phyloP scores from a whole-genome alignment of 306 rosid species.

The Senna tora region DNA sequence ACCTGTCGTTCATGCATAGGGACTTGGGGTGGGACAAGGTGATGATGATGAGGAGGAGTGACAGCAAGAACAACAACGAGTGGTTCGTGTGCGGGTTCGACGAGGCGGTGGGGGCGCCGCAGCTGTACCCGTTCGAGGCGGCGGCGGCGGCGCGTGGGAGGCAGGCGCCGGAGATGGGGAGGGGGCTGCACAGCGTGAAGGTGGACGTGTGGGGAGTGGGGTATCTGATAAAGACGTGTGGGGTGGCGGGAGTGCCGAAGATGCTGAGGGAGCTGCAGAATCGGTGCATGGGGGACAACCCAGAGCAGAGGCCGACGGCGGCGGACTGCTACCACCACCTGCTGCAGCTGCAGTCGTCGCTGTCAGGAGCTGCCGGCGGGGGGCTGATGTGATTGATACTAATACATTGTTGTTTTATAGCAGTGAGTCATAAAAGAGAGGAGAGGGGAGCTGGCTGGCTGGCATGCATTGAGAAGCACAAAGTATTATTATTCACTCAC shows the following conservation, averaged over 20 bases:
- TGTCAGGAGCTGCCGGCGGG: slow-evolving; percentile 53
- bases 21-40: slow-evolving; percentile 85
- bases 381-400: slow-evolving; percentile 57
- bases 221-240: slow-evolving; percentile 68
- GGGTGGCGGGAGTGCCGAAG: slow-evolving; percentile 66
- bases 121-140: slow-evolving; percentile 47
- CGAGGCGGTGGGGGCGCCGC: slow-evolving; percentile 84
- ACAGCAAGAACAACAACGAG: slow-evolving; percentile 58
- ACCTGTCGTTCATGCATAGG: slow-evolving; percentile 91
- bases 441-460: not conserved
- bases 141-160: slow-evolving; percentile 49
- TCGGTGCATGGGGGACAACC: slow-evolving; percentile 84
- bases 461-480: not conserved
- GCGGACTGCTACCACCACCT: slow-evolving; percentile 98
- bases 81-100: slow-evolving; percentile 90
- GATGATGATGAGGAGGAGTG: slow-evolving; percentile 55
- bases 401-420: not conserved
- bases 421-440: not conserved
- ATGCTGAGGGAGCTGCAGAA: slow-evolving; percentile 81
- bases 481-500: too few species aligned
- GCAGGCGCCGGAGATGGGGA: slow-evolving; percentile 88
- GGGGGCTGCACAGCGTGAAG: slow-evolving; percentile 90
- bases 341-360: slow-evolving; percentile 84
- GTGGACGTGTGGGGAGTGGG: slow-evolving; percentile 98
- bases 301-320: slow-evolving; percentile 90